Percentiles rank a stretch among this genome's conserved stretches.
These are phyloP conservation scores for Teunomyces stri DNA, from an alignment of 805 yeast species.

Conservation along the genomic window DNA sequence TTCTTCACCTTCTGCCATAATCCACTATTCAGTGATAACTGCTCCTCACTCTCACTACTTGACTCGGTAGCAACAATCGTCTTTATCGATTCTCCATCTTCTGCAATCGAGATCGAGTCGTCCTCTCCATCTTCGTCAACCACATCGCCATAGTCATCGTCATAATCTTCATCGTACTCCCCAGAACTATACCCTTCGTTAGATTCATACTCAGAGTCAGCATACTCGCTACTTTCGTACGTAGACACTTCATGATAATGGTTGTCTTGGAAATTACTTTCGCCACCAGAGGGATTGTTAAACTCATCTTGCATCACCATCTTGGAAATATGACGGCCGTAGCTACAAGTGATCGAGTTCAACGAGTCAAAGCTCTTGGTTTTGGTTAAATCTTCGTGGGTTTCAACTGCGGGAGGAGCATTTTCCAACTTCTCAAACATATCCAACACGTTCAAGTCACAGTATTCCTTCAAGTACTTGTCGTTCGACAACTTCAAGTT, in stretches of 20 bases:
- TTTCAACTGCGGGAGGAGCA: slow-evolving; percentile 6
- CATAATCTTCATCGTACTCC: slow-evolving; percentile 28
- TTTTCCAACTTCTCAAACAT: slow-evolving; percentile 30
- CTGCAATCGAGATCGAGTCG: neutral
- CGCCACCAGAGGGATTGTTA: neutral
- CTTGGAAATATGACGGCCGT: slow-evolving; percentile 40
- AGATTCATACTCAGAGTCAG: slow-evolving; percentile 36
- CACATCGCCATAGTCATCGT: slow-evolving; percentile 16
- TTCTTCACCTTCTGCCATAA: slow-evolving; percentile 45
- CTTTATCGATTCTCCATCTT: neutral
- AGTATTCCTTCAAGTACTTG: slow-evolving; percentile 37
- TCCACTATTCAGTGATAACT: slow-evolving; percentile 13
- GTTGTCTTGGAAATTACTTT: neutral
- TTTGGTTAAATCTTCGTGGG: slow-evolving; percentile 23
- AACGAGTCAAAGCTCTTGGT: slow-evolving; percentile 38
- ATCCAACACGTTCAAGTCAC: slow-evolving; percentile 45
- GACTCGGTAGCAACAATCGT: neutral
- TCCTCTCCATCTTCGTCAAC: slow-evolving; percentile 12
- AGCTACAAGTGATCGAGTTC: slow-evolving; percentile 35
- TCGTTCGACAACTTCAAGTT: slow-evolving; percentile 53
- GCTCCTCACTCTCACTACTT: neutral
- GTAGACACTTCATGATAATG: neutral
- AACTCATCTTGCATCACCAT: slow-evolving; percentile 28
- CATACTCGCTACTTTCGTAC: slow-evolving; percentile 21
- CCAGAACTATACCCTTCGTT: slow-evolving; percentile 19